Percentiles rank a stretch among this genome's conserved stretches.
Conservation (phyloP, 768 basidiomycete species). For the Russula lepida region DNA sequence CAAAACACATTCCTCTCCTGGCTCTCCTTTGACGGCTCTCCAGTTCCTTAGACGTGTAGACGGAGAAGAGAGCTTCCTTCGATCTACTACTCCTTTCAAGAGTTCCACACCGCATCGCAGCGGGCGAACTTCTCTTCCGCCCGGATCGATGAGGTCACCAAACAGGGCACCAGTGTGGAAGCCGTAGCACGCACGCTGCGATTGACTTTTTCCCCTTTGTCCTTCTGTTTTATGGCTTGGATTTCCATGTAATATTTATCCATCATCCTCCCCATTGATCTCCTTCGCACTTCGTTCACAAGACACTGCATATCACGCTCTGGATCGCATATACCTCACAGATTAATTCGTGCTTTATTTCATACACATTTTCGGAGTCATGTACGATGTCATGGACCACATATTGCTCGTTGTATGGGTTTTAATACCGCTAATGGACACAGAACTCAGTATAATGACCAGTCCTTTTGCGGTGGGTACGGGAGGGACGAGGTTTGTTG, state of each 20-base stretch:
- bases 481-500: no score
- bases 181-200: constrained; percentile 6
- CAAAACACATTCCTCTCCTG: constrained; percentile 49
- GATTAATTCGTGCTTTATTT: constrained; percentile 9
- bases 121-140: constrained; percentile 1
- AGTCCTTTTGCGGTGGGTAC: no score
- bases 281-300: neutral
- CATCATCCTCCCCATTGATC: constrained; percentile 1
- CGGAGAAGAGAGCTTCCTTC: constrained; percentile 40
- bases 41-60: constrained; percentile 83
- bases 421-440: no score
- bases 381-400: constrained; percentile 11
- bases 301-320: constrained; percentile 5
- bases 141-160: constrained; percentile 3
- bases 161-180: constrained; percentile 19
- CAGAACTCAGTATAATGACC: no score
- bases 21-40: constrained; percentile 69
- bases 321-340: constrained; percentile 11
- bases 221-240: neutral
- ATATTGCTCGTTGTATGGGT: constrained; percentile 2
- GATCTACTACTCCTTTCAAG: constrained; percentile 62
- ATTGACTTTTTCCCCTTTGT: neutral
- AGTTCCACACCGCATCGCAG: constrained; percentile 1
- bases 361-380: constrained; percentile 4
- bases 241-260: neutral